These are phyloP conservation scores for Asparagopsis taxiformis DNA, from an alignment of 31 red algal genomes.

Conservation along the genomic window DNA sequence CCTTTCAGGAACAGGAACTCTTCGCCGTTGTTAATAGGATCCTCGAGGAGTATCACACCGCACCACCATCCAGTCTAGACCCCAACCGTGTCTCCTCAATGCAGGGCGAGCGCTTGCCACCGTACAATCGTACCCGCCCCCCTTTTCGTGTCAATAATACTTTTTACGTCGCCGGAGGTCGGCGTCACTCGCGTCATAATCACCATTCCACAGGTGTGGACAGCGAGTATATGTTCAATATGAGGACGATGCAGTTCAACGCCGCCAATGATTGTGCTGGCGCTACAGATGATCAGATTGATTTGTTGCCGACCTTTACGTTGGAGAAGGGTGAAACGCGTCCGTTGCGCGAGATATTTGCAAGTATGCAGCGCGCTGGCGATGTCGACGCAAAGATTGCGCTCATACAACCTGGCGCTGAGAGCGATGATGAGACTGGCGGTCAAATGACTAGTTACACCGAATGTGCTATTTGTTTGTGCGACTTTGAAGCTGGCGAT, in stretches of 20 bases:
- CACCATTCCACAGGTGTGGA: conserved; percentile 17
- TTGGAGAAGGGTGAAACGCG: conserved; percentile 53
- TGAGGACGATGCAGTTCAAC: conserved; percentile 16
- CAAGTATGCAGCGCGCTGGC: conserved; percentile 12
- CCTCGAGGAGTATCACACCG: conserved; percentile 25
- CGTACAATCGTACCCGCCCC: too few relatives aligned
- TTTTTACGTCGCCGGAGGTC: too few relatives aligned
- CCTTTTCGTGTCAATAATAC: too few relatives aligned
- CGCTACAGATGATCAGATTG: conserved; percentile 59
- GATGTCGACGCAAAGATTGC: neutral
- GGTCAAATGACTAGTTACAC: conserved; percentile 29
- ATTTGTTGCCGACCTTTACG: conserved; percentile 31
- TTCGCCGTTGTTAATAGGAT: conserved; percentile 40
- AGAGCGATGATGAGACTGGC: conserved; percentile 6
- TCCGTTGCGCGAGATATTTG: conserved; percentile 40
- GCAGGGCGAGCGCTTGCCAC: conserved; percentile 16
- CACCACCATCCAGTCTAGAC: conserved; percentile 6
- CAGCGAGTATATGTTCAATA: conserved; percentile 23
- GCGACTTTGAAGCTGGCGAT: conserved; percentile 56
- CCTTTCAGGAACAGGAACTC: conserved; percentile 22
- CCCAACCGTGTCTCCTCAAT: conserved; percentile 4
- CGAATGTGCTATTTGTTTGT: conserved; percentile 61
- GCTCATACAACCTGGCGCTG: neutral
- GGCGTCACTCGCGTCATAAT: too few relatives aligned
- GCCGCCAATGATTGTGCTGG: neutral